Evolutionary conservation across 768 basidiomycete genomes (phyloP).

Genomic region (Lactarius akahatsu): DNA sequence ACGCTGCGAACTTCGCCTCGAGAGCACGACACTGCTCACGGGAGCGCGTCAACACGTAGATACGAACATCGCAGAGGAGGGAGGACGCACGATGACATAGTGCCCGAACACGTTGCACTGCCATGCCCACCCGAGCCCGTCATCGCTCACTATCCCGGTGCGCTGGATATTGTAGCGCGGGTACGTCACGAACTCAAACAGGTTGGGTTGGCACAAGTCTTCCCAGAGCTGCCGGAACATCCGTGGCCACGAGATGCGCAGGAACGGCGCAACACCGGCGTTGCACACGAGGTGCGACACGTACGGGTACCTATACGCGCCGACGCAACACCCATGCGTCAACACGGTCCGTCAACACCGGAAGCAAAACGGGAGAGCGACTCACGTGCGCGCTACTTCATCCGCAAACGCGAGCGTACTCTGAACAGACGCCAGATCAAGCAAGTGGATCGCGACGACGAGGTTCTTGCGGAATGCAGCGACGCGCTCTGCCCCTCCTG

Average conservation of each 20-base stretch:
- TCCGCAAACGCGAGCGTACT: slow-evolving; percentile 64
- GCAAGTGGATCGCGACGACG: slow-evolving; percentile 54
- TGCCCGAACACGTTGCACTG: slow-evolving; percentile 84
- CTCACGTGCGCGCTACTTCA: slow-evolving; percentile 54
- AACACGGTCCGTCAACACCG: not conserved
- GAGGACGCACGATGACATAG: slow-evolving; percentile 63
- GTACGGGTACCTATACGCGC: slow-evolving; percentile 62
- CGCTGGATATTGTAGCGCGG: slow-evolving; percentile 61
- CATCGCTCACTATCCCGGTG: slow-evolving; percentile 56
- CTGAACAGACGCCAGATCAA: slow-evolving; percentile 62
- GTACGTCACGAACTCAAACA: slow-evolving; percentile 48
- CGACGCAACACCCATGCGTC: no score
- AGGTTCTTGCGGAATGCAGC: slow-evolving; percentile 58
- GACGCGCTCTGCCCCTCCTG: slow-evolving; percentile 52
- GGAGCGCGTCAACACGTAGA: not conserved
- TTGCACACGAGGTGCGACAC: slow-evolving; percentile 80
- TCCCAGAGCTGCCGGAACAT: slow-evolving; percentile 49
- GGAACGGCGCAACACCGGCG: slow-evolving; percentile 67
- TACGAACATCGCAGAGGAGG: not conserved
- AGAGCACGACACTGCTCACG: slow-evolving; percentile 60
- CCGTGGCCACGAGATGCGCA: slow-evolving; percentile 49
- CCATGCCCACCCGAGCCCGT: slow-evolving; percentile 80
- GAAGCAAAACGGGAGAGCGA: slow-evolving; percentile 12
- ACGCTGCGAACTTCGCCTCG: slow-evolving; percentile 50
- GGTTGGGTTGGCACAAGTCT: slow-evolving; percentile 31